Conservation (phyloP, 1,284 basidiomycete species). For the Agroathelia rolfsii region DNA sequence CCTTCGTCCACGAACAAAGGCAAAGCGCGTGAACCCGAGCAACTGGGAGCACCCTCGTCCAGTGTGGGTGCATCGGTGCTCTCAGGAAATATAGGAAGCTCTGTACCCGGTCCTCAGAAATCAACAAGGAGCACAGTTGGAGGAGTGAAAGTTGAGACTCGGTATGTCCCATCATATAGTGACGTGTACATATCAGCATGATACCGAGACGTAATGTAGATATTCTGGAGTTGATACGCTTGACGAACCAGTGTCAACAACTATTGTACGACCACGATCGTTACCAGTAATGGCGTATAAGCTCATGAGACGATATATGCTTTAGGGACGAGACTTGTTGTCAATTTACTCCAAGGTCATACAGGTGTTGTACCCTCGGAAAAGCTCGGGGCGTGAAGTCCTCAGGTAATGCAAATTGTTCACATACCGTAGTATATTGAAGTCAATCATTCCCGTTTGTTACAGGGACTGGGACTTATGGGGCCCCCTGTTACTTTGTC, state of each 20-base stretch:
- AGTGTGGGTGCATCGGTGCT: slow-evolving; percentile 25
- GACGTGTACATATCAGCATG: not conserved
- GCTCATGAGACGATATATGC: slow-evolving; percentile 1
- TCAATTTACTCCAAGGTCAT: slow-evolving; percentile 89
- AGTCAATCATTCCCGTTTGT: slow-evolving; percentile 6
- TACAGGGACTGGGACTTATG: slow-evolving; percentile 91
- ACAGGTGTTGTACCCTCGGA: slow-evolving; percentile 85
- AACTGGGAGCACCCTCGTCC: slow-evolving; percentile 35
- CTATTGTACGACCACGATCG: slow-evolving; percentile 53
- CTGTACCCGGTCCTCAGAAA: slow-evolving; percentile 27
- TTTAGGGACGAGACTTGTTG: slow-evolving; percentile 72
- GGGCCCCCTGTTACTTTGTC: slow-evolving; percentile 85
- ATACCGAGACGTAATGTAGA: slow-evolving; percentile 25
- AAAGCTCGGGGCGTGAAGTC: slow-evolving; percentile 68
- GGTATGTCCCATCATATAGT: slow-evolving; percentile 34
- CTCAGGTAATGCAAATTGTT: slow-evolving; percentile 38
- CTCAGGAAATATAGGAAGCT: slow-evolving; percentile 66
- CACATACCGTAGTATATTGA: slow-evolving; percentile 1
- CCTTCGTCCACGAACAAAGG: slow-evolving; percentile 44
- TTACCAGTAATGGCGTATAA: not conserved
- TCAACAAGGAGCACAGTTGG: slow-evolving; percentile 57
- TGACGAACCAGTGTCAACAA: slow-evolving; percentile 82
- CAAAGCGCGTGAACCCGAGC: slow-evolving; percentile 55
- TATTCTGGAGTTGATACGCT: slow-evolving; percentile 79
- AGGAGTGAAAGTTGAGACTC: slow-evolving; percentile 80